Base-by-base conservation (phyloP, 78 protist species). In the Dictyostelium citrinum region DNA sequence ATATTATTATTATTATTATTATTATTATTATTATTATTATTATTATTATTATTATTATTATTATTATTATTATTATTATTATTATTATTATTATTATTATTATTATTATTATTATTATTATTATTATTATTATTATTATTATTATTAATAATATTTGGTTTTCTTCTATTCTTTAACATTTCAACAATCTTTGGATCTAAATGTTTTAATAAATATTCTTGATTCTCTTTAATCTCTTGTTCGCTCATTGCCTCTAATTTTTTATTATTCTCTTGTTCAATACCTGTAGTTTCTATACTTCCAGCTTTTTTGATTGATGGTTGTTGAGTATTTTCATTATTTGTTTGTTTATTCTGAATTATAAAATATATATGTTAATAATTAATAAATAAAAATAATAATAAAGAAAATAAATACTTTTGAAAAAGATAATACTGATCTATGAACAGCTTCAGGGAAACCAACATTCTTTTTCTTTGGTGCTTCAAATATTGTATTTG, bases 361-460 rank as follows among this genome's bases (percentile, higher is more conserved):
- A 64, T 11, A 24, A 61, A 22, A 60, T 8, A 3, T 2, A 60
- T 60, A 24, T n/a, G 10, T 20, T 61, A 61, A 24, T 61, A 24
- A 24, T 60, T 2, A 60, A 35, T n/a, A n/a, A 35, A 70, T 35
- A 35, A 70, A 9, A 31, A 70, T 70, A 70, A 70, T 29, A 70
- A 70, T 70, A 70, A 31, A 17, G 17, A 35, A 0, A 71, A 29
- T 29, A 71, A 71, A 27, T 33, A 31, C 41, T 67, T 74, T 39
- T 60, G 55, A 74, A 67, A 86, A 86, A 77, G 93, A 78, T 46
- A 43, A 41, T 1, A 78, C 17, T 27, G 93, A 86, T 61, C 93
- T 58, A 77, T 86, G 93, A n/a, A 78, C 64, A 33, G 84, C 71
- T 67, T 72, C 93, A 5, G 93, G 93, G 49, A 86, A 86, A 60